phyloP scores from a whole-genome alignment of 164 flowering plant species.

The Chimonanthus salicifolius region DNA sequence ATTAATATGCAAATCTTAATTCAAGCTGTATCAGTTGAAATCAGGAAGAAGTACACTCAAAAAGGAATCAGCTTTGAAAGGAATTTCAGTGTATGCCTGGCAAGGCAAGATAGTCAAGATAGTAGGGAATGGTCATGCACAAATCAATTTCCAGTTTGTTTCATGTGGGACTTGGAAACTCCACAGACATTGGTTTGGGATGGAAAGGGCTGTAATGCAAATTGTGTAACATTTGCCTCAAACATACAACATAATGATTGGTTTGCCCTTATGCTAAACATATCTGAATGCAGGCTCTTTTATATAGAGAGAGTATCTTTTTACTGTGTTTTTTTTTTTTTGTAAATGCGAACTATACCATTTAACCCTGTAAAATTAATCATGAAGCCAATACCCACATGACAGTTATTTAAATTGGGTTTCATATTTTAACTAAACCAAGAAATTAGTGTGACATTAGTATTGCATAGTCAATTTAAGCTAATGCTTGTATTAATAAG shows the following conservation, averaged over 20 bases:
- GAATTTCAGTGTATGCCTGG: neutral
- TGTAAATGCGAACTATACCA: too few relatives aligned
- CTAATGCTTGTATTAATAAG: neutral
- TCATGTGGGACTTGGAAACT: neutral
- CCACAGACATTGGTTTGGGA: neutral
- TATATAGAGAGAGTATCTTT: too few relatives aligned
- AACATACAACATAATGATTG: neutral
- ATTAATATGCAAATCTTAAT: neutral
- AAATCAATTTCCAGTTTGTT: neutral
- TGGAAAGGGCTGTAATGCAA: neutral
- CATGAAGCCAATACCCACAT: neutral
- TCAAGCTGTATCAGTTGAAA: neutral
- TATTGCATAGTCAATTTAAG: neutral
- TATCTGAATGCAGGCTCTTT: too few relatives aligned
- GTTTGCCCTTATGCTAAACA: neutral
- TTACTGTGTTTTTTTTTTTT: neutral
- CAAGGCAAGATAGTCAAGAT: neutral
- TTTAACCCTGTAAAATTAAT: neutral
- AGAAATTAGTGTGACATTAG: neutral
- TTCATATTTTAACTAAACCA: too few relatives aligned
- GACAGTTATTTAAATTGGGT: too few relatives aligned
- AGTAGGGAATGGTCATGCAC: neutral
- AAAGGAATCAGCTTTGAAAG: neutral
- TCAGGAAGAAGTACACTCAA: neutral
- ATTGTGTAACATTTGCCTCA: neutral